Conservation (phyloP, 768 basidiomycete species). For the Suillus decipiens region DNA sequence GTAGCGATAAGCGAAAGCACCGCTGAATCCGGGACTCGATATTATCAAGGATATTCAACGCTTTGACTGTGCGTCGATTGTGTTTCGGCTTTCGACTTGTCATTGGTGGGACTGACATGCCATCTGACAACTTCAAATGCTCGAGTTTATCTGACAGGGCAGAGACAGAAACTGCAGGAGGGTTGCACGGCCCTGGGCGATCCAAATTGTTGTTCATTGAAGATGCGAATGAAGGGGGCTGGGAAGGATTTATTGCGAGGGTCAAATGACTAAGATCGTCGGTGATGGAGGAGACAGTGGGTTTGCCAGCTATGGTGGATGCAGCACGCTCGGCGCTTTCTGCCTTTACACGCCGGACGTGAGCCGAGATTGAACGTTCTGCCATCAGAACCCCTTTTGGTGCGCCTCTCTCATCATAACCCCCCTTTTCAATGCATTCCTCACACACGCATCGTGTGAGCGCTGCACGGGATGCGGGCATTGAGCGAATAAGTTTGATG, state of each 20-base stretch:
- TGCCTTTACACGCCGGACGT: background rate
- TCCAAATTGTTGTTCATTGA: background rate
- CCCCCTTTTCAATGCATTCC: background rate
- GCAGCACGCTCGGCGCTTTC: background rate
- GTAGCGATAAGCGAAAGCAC: background rate
- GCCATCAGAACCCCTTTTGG: background rate
- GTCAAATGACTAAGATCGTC: background rate
- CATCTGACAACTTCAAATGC: too few species aligned
- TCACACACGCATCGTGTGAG: background rate
- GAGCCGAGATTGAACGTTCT: background rate
- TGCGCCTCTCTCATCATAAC: background rate
- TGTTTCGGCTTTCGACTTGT: background rate
- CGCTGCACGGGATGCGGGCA: background rate
- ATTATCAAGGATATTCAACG: background rate
- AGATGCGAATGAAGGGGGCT: background rate
- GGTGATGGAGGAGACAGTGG: background rate
- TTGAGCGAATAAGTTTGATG: background rate
- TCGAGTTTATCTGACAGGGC: too few species aligned
- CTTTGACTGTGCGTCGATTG: background rate
- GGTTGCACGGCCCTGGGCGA: too few species aligned
- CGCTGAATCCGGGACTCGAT: background rate
- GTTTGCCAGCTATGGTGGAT: background rate
- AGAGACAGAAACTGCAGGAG: too few species aligned
- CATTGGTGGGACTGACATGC: too few species aligned
- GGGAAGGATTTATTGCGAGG: background rate